Base-by-base conservation (phyloP, 345 rosid genomes). In the Isatis tinctoria region DNA sequence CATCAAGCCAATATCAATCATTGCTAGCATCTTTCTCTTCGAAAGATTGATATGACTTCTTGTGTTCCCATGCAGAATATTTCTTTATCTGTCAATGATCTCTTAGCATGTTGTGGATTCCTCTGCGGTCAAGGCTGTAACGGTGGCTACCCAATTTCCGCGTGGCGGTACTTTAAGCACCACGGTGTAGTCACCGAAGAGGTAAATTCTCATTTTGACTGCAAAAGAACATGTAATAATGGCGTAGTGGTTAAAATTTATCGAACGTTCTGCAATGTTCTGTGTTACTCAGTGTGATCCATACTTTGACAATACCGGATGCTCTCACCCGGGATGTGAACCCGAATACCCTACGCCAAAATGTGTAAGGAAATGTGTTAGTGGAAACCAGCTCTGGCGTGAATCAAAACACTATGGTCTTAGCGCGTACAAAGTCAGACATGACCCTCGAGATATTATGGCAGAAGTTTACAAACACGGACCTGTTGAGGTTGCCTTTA, bases 271-370 rank as follows among this genome's bases (percentile, higher is more conserved):
- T 69, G 35, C 37, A 24, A 65, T 48, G 58, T 52, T 78, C 8
- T 66, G 72, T 58, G 16, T 41, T 58, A 30, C 16, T 47, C 83
- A 91, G 97, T 94, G 98, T 72, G 88, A 91, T 78, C 97, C 97
- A 33, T 94, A 91, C 84, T 91, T 95, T 60, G 99, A 95, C 60
- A 78, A 78, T 67, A 84, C 58, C 27, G 97, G 99, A 59, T 91
- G 97, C 72, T 87, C 95, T 49, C 99, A 95, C 84, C 97, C 99
- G 16, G 97, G 98, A 60, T 95, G 97, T 69, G 96, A 91, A 82
- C 99, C 97, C 44, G 91, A 67, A 64, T 95, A 70, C 80, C 92
- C 95, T 43, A 94, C 98, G 49, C 98, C 98, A 8, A 88, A 72
- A 78, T 94, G 98, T 82, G 83, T 72, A 70, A 94, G 82, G 69